Conservation (phyloP, 2,329 filamentous ascomycete genomes). For the Polychaeton citri region DNA sequence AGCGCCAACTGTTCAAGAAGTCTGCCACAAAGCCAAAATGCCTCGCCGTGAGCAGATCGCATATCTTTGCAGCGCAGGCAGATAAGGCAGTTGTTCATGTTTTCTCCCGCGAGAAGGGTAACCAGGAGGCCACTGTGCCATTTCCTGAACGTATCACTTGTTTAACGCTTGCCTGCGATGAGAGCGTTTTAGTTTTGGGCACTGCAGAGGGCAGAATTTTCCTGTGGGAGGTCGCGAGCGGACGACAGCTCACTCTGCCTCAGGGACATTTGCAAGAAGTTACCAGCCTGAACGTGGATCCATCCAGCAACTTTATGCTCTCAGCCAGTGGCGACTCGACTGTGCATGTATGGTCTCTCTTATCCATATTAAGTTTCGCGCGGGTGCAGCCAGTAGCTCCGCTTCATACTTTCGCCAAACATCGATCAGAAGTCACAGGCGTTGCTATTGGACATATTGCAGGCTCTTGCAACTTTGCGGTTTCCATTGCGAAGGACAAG, state of each 20-base stretch:
- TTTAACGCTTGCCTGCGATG: constrained; percentile 55
- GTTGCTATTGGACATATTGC: constrained; percentile 51
- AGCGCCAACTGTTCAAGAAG: constrained; percentile 78
- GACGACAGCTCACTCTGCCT: constrained; percentile 61
- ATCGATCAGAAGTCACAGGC: constrained; percentile 58
- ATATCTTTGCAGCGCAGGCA: constrained; percentile 82
- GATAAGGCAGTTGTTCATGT: constrained; percentile 90
- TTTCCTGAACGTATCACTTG: constrained; percentile 80
- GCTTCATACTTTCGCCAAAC: constrained; percentile 62
- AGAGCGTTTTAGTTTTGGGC: constrained; percentile 59
- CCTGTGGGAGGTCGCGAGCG: constrained; percentile 79
- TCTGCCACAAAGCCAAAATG: constrained; percentile 69
- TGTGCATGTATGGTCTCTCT: constrained; percentile 81
- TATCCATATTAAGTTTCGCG: constrained; percentile 56
- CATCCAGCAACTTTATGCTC: constrained; percentile 58
- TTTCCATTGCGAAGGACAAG: constrained; percentile 75
- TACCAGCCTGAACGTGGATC: constrained; percentile 57
- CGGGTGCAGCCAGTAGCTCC: constrained; percentile 49
- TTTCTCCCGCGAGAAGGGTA: constrained; percentile 70
- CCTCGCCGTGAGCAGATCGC: constrained; percentile 64
- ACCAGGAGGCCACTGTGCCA: constrained; percentile 76
- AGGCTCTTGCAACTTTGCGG: constrained; percentile 64
- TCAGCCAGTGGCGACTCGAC: constrained; percentile 78
- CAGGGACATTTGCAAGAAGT: constrained; percentile 70
- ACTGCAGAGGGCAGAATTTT: constrained; percentile 77